Evolutionary conservation across 2,329 filamentous ascomycete species (phyloP), one percentile per base, ranked within the genome.

Genomic region (Clonostachys rosea): DNA sequence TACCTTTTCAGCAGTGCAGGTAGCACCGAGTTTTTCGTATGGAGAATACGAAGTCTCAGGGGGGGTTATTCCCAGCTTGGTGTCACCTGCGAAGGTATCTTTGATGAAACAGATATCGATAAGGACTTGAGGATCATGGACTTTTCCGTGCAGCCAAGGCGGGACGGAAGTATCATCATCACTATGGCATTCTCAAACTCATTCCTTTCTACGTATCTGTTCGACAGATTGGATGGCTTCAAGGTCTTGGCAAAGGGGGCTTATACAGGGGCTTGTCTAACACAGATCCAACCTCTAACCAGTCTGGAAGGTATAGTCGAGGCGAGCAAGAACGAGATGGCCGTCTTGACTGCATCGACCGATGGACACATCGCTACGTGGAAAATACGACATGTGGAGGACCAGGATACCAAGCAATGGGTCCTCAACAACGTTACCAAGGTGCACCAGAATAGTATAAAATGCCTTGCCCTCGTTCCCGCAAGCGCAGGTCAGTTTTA

Each of bases 1-100:
- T 87, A 86, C 55, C 78, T 99, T 3, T 87, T 97, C 61, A 96
- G 89, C 53, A 91, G 89, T 57, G 90, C 82, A 6, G 94, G 91
- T 0, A 85, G 83, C 50, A 92, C 96, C 62, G 92, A 99, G 64
- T 86, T 97, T 52, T 92, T 86, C 56, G 78, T 91, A 11, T 99
- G 94, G 92, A 77, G 80, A 39, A 64, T 92, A 34, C 14, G 17
- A 18, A n/a, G 14, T 39, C 24, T 30, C 24, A 30, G 14, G 36
- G 14, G 36, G 36, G 36, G 7, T 39, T 18, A 39, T n/a, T n/a
- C 36, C 36, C 36, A 18, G 36, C 14, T 18, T 39, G 72, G 71
- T 42, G 71, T 84, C 3, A 64, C 79, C 12, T 78, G 79, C 49
- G 81, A 84, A 63, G 78, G 74, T 3, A 66, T 69, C 2, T 78